phyloP scores from a whole-genome alignment of 2,329 filamentous ascomycete species.

The Aspergillus tamarii region DNA sequence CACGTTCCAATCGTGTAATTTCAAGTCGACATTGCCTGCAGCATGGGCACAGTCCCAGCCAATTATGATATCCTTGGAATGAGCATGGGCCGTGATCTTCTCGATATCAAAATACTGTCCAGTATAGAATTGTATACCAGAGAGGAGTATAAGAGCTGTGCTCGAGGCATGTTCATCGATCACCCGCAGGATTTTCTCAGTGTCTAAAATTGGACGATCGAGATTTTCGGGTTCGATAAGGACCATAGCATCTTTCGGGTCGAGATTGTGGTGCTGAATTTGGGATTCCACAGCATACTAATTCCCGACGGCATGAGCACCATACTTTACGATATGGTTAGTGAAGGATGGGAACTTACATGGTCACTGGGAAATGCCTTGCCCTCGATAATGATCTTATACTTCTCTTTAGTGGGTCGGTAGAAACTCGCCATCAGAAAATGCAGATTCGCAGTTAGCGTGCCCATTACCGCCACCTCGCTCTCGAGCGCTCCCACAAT shows the following conservation, averaged over 20 bases:
- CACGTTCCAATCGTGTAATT: conserved; percentile 84
- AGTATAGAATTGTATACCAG: conserved; percentile 90
- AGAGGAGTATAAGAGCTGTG: conserved; percentile 77
- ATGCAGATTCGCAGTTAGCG: conserved; percentile 79
- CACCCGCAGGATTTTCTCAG: conserved; percentile 68
- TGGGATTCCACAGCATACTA: conserved; percentile 85
- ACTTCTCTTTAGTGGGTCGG: conserved; percentile 63
- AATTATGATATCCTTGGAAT: conserved; percentile 69
- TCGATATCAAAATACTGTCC: conserved; percentile 85
- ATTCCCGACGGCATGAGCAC: conserved; percentile 14
- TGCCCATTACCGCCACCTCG: conserved; percentile 88
- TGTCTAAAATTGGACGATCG: conserved; percentile 64
- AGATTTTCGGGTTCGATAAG: conserved; percentile 67
- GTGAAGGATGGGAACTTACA: conserved; percentile 48
- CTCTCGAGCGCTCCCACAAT: conserved; percentile 72
- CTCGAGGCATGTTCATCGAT: conserved; percentile 75
- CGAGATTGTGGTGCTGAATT: conserved; percentile 69
- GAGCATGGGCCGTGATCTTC: conserved; percentile 76
- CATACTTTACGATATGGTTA: background rate
- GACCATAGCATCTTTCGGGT: conserved; percentile 71
- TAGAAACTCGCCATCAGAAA: conserved; percentile 85
- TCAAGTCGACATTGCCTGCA: conserved; percentile 77
- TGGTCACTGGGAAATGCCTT: conserved; percentile 89
- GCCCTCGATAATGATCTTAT: conserved; percentile 86
- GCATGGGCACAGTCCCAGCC: conserved; percentile 91